Base-by-base conservation (phyloP, 1,284 basidiomycete genomes). In the Heterobasidion irregulare region DNA sequence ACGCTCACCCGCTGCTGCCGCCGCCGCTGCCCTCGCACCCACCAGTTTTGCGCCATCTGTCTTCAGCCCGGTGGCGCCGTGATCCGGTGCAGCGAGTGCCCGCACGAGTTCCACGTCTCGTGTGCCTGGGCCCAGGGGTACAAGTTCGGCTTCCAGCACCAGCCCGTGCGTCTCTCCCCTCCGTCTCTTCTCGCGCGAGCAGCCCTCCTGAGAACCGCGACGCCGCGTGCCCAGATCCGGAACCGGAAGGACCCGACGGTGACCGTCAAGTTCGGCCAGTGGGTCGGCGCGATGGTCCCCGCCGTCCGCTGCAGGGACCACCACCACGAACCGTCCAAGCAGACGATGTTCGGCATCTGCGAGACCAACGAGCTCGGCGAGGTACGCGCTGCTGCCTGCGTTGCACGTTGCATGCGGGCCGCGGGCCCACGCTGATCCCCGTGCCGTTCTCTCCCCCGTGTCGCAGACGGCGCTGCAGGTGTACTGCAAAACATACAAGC, bases 141-240 rank as follows among this genome's bases (percentile, higher is more conserved):
- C 71, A 86, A 79, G 61, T 90, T 98, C 61, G 94, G 90, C 16
- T 98, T 98, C 68, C 93, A 97, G 71, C 81, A 98, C 49, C 83
- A 86, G 61, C 80, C 88, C 49, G 91, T 89, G 62, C 69, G 89
- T 66, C 3, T 10, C 0, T n/a, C 35, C 13, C 19, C n/a, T 18
- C 26, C 35, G 18, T 33, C 10, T 26, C 53, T 50, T 19, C 32
- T 19, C 33, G 35, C 33, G 26, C 16, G 26, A 2, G 26, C 1
- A 0, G 3, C 26, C 26, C 26, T 26, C 26, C 26, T 26, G 26
- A 52, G 66, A 19, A 53, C 50, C 46, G 36, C 36, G 8, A 53
- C 53, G 57, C 8, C 49, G 19, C 61, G 58, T 61, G 43, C 50
- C 43, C 59, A 92, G 90, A 83, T 87, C 32, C 92, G 92, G 70